phyloP scores from a whole-genome alignment of 2,329 filamentous ascomycete species.

The Metarhizium humberi region DNA sequence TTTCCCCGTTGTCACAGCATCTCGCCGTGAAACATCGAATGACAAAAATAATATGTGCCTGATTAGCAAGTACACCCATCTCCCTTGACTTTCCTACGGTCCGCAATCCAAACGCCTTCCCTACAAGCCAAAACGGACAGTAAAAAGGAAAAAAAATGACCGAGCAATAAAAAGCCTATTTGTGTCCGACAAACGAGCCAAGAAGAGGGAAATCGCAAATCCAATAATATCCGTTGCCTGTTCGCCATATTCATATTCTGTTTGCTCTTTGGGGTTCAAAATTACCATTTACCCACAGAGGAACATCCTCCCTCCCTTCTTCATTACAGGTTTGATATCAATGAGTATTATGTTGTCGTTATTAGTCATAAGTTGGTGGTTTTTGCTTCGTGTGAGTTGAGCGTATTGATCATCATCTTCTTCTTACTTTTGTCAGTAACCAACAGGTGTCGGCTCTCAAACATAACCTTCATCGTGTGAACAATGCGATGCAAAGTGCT shows the following conservation, averaged over 20 bases:
- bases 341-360: neutral
- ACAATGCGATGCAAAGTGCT: conserved; percentile 81
- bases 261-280: neutral
- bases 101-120: conserved; percentile 4
- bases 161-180: neutral
- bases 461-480: conserved; percentile 62
- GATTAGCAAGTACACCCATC: neutral
- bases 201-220: neutral
- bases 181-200: neutral
- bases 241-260: conserved; percentile 3
- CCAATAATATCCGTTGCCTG: neutral
- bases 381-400: conserved; percentile 34
- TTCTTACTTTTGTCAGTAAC: conserved; percentile 57
- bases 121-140: conserved; percentile 6
- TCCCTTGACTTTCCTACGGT: neutral
- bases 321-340: neutral
- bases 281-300: neutral
- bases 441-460: conserved; percentile 55
- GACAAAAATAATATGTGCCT: conserved; percentile 1
- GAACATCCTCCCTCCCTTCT: neutral
- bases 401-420: conserved; percentile 65
- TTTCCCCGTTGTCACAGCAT: neutral
- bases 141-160: conserved; percentile 3
- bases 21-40: neutral
- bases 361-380: neutral